Percentiles rank a stretch among this genome's conserved stretches.
phyloP scores from a whole-genome alignment of 108 stramenopile species.

The Skeletonema tropicum region DNA sequence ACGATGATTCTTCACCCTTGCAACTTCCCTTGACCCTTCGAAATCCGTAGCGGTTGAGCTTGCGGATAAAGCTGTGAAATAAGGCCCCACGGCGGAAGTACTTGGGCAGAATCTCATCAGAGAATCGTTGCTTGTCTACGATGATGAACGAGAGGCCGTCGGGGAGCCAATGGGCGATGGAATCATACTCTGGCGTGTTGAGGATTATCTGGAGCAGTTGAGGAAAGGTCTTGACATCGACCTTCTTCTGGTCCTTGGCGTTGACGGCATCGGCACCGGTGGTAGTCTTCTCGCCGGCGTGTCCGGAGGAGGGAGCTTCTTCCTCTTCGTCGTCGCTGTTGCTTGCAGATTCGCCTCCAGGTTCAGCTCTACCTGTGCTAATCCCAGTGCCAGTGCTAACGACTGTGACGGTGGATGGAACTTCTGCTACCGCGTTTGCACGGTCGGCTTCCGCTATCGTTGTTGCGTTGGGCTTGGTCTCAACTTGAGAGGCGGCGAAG shows the following conservation, averaged over 20 bases:
- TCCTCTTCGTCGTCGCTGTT: neutral
- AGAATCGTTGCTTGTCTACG: constrained; percentile 26
- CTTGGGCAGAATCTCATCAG: constrained; percentile 34
- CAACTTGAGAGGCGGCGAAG: neutral
- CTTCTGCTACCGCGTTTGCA: neutral
- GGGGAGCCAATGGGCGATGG: constrained; percentile 34
- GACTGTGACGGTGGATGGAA: neutral
- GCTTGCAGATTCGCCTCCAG: neutral
- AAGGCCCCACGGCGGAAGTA: constrained; percentile 40
- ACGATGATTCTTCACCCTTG: neutral
- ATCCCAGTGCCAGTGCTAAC: neutral
- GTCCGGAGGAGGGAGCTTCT: neutral
- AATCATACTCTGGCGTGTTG: constrained; percentile 9
- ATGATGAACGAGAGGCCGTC: constrained; percentile 31
- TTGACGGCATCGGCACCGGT: neutral
- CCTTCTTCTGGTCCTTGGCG: neutral
- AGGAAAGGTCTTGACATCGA: constrained; percentile 23
- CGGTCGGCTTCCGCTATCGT: too few relatives aligned
- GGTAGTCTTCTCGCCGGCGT: neutral
- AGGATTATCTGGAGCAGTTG: constrained; percentile 29
- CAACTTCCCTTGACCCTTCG: neutral
- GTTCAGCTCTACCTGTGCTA: neutral
- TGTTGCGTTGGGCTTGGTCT: neutral
- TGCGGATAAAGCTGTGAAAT: constrained; percentile 47
- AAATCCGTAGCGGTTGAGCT: constrained; percentile 16